Percentiles rank a stretch among this genome's conserved stretches.
phyloP scores from a whole-genome alignment of 129 eudicot species.

The Daucus carota region DH1_v3.0 NC_030382.2:39865501-39866000 shows the following conservation, averaged over 20 bases:
- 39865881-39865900: not conserved
- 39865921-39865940: not conserved
- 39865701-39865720: not conserved
- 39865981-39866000: conserved; percentile 91
- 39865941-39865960: conserved; percentile 94
- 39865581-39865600: no score
- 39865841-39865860: not conserved
- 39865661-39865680: no score
- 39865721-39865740: not conserved
- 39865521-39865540: no score
- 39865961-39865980: conserved; percentile 95
- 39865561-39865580: no score
- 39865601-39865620: no score
- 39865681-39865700: not conserved
- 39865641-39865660: no score
- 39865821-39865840: no score
- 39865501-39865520: no score
- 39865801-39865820: not conserved
- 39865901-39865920: not conserved
- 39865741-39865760: not conserved
- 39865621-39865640: no score
- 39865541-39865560: no score
- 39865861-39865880: not conserved
- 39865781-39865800: not conserved
- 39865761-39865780: not conserved